Percentiles rank a stretch among this genome's conserved stretches.
These are phyloP conservation scores for Phytopythium aichiense DNA, from an alignment of 352 stramenopile genomes.

Conservation along the genomic window DNA sequence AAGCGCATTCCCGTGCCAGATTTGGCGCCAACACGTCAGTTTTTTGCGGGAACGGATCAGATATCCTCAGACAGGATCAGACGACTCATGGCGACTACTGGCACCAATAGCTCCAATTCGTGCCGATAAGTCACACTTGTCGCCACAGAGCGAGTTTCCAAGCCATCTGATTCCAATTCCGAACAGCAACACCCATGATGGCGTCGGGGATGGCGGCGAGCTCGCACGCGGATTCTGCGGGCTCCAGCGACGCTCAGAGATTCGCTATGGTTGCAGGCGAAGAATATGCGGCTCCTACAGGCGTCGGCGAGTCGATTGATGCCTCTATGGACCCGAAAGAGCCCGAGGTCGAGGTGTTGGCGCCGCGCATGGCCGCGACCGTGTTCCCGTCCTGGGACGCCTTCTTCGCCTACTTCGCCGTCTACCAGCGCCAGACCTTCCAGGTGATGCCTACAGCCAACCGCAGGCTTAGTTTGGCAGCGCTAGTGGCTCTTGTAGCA, in stretches of 20 bases:
- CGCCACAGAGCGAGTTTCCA: not conserved
- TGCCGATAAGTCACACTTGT: not conserved
- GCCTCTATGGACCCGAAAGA: not conserved
- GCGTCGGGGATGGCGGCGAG: not conserved
- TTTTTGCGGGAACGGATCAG: not conserved
- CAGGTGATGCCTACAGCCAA: not conserved
- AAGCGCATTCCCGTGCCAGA: not conserved
- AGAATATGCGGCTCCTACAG: not conserved
- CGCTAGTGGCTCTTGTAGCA: not conserved
- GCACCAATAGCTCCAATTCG: not conserved
- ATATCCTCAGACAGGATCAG: not conserved
- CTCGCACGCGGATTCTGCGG: not conserved
- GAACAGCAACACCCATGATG: not conserved
- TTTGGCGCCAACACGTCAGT: not conserved
- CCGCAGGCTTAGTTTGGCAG: too few relatives aligned
- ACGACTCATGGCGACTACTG: not conserved
- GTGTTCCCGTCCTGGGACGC: constrained; percentile 15
- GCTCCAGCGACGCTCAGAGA: not conserved
- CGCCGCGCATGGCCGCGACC: constrained; percentile 9
- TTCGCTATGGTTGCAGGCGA: not conserved
- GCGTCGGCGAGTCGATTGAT: not conserved
- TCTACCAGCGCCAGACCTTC: constrained; percentile 17
- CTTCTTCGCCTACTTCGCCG: constrained; percentile 12
- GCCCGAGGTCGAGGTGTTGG: constrained; percentile 1
- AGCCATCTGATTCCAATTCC: not conserved